Evolutionary conservation across 2,329 filamentous ascomycete genomes (phyloP).

Genomic region (Talaromyces sp.): DNA sequence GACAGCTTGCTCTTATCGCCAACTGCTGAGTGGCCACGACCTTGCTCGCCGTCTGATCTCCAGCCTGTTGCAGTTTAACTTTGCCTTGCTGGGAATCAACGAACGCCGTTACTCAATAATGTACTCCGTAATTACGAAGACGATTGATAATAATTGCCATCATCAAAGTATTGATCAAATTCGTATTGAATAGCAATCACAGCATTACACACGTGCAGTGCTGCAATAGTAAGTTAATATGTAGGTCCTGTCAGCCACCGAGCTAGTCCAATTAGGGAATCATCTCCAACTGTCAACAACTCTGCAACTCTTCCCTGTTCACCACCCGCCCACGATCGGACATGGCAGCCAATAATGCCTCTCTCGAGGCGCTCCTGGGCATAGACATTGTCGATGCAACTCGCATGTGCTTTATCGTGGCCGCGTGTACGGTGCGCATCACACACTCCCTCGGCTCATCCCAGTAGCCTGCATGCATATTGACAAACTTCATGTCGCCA

Average conservation of each 20-base stretch:
- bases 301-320: neutral
- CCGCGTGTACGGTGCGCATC: conserved; percentile 32
- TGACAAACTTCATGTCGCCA: conserved; percentile 15
- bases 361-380: neutral
- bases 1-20: neutral
- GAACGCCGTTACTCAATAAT: neutral
- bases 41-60: neutral
- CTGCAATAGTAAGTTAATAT: too few relatives aligned
- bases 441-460: neutral
- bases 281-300: neutral
- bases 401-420: conserved; percentile 32
- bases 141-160: neutral
- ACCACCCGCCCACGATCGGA: neutral
- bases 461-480: neutral
- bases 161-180: neutral
- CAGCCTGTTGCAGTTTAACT: too few relatives aligned
- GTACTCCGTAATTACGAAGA: neutral
- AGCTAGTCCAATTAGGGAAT: neutral
- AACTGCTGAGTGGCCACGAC: neutral
- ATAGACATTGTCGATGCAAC: conserved; percentile 30
- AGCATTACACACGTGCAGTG: too few relatives aligned
- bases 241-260: neutral
- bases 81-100: neutral
- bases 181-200: neutral
- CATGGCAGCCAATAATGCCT: neutral